Base-by-base conservation (phyloP, 2,329 filamentous ascomycete species). In the Fusarium stilboides region DNA sequence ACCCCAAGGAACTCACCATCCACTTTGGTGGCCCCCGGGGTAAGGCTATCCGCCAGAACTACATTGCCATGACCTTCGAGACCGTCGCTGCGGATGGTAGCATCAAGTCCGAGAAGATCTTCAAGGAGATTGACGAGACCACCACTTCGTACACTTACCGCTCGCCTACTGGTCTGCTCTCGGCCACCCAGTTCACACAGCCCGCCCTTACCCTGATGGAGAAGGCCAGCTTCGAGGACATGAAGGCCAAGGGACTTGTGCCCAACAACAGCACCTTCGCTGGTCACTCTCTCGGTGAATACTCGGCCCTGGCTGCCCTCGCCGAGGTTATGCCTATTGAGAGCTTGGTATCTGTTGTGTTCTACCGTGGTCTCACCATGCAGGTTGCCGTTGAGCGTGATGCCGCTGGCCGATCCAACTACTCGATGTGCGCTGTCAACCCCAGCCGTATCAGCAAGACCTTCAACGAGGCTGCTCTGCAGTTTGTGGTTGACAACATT, bases 281-380 rank as follows among this genome's bases (percentile, higher is more conserved):
- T 15, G 96, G 96, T 71, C 96, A 99, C 85, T 99, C 97, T 1
- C 89, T 99, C 22, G 96, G 96, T 81, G 96, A 99, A 84, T 99
- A 99, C 86, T 98, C 94, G 68, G 96, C 96, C 12, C 90, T 99
- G 68, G 96, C 96, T 68, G 96, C 96, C 14, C 87, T 99, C 65
- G 96, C 97, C 13, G 95, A 99, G 77, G 96, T 99, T 78, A 97
- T 99, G 93, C 96, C 97, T n/a, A 99, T 99, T 76, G 96, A 99
- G 86, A 96, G 92, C 74, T 86, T 99, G 80, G 96, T 99, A 3
- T 98, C 96, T 0, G 96, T 99, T 46, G 97, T 99, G 57, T 99
- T 99, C 88, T 99, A 99, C 85, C 94, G 96, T 81, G 96, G 96
- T 77, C 85, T 99, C 77, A 99, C 96, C 22, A 99, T 99, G 96